Evolutionary conservation across 495 filamentous ascomycete genomes (phyloP).

Genomic region (Xylona heveae): DNA sequence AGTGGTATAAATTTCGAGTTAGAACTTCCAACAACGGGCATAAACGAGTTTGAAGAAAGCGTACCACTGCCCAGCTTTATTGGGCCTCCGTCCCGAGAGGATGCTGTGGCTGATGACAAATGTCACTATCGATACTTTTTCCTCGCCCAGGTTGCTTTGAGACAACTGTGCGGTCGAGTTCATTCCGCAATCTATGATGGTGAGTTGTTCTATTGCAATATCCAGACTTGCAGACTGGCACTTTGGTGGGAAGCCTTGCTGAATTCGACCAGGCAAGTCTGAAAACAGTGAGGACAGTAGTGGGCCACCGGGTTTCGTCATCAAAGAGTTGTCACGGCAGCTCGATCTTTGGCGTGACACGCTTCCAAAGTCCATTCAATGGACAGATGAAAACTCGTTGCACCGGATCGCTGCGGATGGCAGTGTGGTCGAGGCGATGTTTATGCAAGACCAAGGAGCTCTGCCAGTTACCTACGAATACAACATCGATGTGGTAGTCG

Average conservation of each 20-base stretch:
- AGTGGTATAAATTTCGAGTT: slow-evolving; percentile 32
- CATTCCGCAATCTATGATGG: slow-evolving; percentile 26
- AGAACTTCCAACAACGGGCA: slow-evolving; percentile 28
- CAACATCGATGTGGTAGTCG: slow-evolving; percentile 30
- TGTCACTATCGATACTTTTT: slow-evolving; percentile 31
- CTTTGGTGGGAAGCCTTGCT: not conserved
- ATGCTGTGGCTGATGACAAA: slow-evolving; percentile 1
- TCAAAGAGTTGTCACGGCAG: slow-evolving; percentile 25
- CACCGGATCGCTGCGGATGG: too few relatives aligned
- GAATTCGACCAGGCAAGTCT: not conserved
- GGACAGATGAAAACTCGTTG: slow-evolving; percentile 30
- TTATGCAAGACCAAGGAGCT: slow-evolving; percentile 26
- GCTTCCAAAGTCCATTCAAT: slow-evolving; percentile 28
- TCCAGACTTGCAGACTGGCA: not conserved
- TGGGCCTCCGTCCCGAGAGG: slow-evolving; percentile 21
- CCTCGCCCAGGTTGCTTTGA: slow-evolving; percentile 32
- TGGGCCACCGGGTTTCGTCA: slow-evolving; percentile 16
- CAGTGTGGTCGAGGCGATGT: too few relatives aligned
- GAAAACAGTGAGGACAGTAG: slow-evolving; percentile 9
- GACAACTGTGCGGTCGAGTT: slow-evolving; percentile 26
- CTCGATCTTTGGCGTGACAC: slow-evolving; percentile 32
- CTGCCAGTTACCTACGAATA: slow-evolving; percentile 21
- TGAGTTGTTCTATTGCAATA: slow-evolving; percentile 14
- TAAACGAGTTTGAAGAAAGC: slow-evolving; percentile 24
- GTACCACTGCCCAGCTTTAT: slow-evolving; percentile 30